phyloP scores from a whole-genome alignment of 257 asterid genomes.

The Osmanthus fragrans region DNA sequence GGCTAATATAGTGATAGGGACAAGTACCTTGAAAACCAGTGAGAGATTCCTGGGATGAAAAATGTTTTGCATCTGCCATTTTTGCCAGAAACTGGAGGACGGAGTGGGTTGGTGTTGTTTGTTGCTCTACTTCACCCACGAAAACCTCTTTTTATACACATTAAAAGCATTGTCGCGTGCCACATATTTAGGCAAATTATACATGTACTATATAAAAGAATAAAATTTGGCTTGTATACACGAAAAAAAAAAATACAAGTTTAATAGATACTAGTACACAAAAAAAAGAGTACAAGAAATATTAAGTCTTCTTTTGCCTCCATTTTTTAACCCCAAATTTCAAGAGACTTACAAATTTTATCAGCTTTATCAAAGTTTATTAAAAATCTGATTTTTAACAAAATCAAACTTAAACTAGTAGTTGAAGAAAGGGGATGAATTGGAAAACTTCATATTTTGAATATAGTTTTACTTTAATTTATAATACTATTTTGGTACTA shows the following conservation, averaged over 20 bases:
- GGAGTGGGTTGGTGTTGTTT: neutral
- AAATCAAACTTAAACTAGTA: no score
- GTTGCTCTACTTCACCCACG: neutral
- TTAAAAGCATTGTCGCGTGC: neutral
- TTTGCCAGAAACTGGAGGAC: neutral
- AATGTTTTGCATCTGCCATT: neutral
- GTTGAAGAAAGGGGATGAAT: no score
- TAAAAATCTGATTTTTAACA: no score
- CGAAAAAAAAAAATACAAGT: no score
- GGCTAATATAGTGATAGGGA: neutral
- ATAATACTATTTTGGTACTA: no score
- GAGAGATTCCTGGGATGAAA: neutral
- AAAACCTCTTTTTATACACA: neutral
- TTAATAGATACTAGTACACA: neutral
- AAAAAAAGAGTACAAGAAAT: neutral
- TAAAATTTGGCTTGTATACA: neutral
- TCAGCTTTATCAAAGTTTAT: no score
- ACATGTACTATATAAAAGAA: no score
- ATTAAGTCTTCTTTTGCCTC: no score
- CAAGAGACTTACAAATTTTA: no score
- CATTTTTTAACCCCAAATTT: no score
- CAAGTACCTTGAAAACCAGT: neutral
- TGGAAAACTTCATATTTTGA: neutral
- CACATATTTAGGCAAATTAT: neutral
- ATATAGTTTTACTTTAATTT: no score